Base-by-base conservation (phyloP, 164 flowering plant species). In the Tinospora cordifolia region DNA sequence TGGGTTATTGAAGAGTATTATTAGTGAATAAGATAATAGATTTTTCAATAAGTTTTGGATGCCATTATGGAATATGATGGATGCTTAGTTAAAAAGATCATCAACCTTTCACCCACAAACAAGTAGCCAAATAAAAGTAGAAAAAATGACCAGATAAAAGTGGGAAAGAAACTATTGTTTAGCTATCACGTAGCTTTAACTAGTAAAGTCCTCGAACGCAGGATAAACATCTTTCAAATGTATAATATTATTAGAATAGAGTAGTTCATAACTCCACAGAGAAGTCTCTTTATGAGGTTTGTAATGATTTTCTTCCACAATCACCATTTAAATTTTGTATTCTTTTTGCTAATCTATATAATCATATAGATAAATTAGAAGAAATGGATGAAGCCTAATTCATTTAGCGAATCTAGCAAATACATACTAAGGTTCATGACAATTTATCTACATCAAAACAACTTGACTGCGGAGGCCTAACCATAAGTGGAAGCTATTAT, bases 11-110 rank as follows among this genome's bases (percentile, higher is more conserved):
- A 57, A 39, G 17, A 25, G 63, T 1, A 69, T 57, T 19, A 69
- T 69, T 19, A 27, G 47, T 11, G 63, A 69, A 54, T n/a, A 25
- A 54, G 63, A 69, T 57, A 69, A 46, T 69, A 22, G 63, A 2
- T 58, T 69, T 57, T 26, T 54, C 3, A 8, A 46, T 1, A 41
- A 54, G 0, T 69, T 69, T 69, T 69, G 41, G 69, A 19, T 22
- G 21, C 21, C 21, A 8, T 46, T 66, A 41, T 66, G 69, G 69
- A 49, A 8, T 2, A 21, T 66, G 27, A 66, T 66, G 57, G 69
- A 66, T 66, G 46, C 36, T 24, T 2, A 25, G 8, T 22, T 66
- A 17, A 41, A 66, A 36, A 41, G 30, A 41, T 26, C 13, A 66
- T 9, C 1, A 34, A 1, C 8, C 46, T 66, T 58, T 4, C 68